A percentile compares a stretch with the other conserved stretches of the same genome.
Conservation (phyloP, 495 filamentous ascomycete species). For the Hyaloscypha variabilis region DNA sequence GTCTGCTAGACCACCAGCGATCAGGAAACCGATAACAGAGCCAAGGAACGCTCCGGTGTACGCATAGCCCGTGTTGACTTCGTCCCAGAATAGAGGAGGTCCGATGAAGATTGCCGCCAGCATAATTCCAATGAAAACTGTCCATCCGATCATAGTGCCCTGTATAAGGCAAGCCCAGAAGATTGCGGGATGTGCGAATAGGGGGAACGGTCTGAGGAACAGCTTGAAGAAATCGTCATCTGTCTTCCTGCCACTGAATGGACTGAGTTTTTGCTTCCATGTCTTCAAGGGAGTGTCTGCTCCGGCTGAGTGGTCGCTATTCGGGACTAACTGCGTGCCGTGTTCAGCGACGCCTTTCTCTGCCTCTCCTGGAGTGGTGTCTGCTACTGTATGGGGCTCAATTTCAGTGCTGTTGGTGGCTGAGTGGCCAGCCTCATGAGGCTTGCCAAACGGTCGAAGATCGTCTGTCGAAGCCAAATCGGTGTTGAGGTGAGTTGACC, state of each 20-base stretch:
- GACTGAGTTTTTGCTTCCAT: constrained; percentile 57
- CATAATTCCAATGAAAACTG: constrained; percentile 89
- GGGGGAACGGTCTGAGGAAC: constrained; percentile 63
- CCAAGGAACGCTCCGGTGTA: constrained; percentile 89
- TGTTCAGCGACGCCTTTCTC: constrained; percentile 12
- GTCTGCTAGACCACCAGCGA: constrained; percentile 76
- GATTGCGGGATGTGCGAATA: constrained; percentile 80
- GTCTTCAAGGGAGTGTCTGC: constrained; percentile 45
- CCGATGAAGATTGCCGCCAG: constrained; percentile 81
- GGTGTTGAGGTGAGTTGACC: constrained; percentile 65
- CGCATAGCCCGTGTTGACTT: constrained; percentile 83
- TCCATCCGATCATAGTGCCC: constrained; percentile 91
- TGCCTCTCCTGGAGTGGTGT: constrained; percentile 5
- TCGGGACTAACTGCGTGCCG: constrained; percentile 4
- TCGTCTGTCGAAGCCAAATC: constrained; percentile 47
- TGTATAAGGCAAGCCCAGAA: constrained; percentile 91
- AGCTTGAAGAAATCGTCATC: constrained; percentile 61
- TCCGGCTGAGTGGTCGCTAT: background rate
- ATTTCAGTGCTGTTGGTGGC: background rate
- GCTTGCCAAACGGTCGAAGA: constrained; percentile 5
- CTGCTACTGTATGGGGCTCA: background rate
- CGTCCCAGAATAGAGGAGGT: constrained; percentile 78
- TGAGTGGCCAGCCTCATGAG: background rate
- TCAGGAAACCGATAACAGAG: constrained; percentile 72
- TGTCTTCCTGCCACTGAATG: constrained; percentile 83